Evolutionary conservation across 768 basidiomycete genomes (phyloP), one percentile per base, ranked within the genome.

Genomic region (Boletus sensibilis): DNA sequence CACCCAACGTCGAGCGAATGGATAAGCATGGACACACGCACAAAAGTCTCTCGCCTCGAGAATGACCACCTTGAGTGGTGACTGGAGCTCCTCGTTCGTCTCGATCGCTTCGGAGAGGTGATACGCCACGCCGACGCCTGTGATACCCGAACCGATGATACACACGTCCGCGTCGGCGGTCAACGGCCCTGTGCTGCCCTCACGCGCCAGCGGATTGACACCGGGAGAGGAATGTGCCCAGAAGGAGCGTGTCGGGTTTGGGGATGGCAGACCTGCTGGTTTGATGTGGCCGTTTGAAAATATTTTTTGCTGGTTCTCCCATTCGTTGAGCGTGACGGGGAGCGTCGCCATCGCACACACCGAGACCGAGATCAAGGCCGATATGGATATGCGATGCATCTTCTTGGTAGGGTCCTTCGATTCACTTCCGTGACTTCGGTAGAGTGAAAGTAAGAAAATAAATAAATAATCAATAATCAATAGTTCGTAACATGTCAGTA

Each of bases 31-130:
- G 14, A 55, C 7, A 55, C 44, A 77, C 90, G 73, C 23, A 92
- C 93, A 90, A 70, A 94, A 88, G 65, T 92, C 87, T 62, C 94
- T 76, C 5, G 92, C 94, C 66, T 96, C 94, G 10, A 97, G 69
- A 13, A 95, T 75, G 18, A 86, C 83, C 1, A 86, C 77, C 31
- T 74, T 83, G 42, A 82, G 58, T 18, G 76, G 64, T 39, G 60
- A 61, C 34, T 57, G 52, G 37, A 46, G 23, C 4, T 27, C 10
- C 16, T 18, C n/a, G 40, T 27, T 21, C 8, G 58, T 39, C 56
- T 21, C 21, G 38, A 50, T 62, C 9, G 62, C 60, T 49, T 76
- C 74, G 4, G 83, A 75, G 34, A 94, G 74, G 65, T 92, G 88
- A 68, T 89, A 92, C 8, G 89, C 88, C 5, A 83, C 79, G 20